A percentile compares a stretch with the other conserved stretches of the same genome.
phyloP scores from a whole-genome alignment of 257 asterid species.

The Linderniella brevidens region DNA sequence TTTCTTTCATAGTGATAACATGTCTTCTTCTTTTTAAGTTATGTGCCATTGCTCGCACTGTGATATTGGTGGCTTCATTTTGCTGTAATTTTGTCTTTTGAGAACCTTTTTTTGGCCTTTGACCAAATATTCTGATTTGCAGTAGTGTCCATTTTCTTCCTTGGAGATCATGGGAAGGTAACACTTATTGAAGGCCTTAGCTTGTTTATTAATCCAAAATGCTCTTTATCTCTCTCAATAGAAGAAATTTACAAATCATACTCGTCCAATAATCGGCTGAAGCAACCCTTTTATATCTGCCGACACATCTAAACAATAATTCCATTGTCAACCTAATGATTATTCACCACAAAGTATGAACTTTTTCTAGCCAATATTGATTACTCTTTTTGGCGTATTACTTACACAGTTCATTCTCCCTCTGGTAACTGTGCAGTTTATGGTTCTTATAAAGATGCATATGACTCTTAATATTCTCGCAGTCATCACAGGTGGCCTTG shows the following conservation, averaged over 20 bases:
- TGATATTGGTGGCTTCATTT: no score
- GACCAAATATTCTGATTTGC: slow-evolving; percentile 49
- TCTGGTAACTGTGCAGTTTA: no score
- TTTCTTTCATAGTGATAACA: slow-evolving; percentile 1
- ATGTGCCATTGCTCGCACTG: slow-evolving; percentile 14
- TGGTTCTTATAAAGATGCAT: background rate
- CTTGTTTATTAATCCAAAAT: no score
- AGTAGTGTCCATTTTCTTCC: slow-evolving; percentile 88
- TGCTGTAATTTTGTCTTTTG: slow-evolving; percentile 11
- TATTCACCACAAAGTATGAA: no score
- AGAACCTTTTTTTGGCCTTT: slow-evolving; percentile 7
- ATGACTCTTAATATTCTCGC: slow-evolving; percentile 13
- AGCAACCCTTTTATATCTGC: background rate
- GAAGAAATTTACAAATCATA: no score
- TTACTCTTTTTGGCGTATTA: background rate
- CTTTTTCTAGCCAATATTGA: background rate
- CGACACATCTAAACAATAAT: no score
- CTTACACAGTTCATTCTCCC: background rate
- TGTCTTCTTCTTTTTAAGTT: background rate
- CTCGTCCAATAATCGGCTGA: no score
- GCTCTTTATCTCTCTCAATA: no score
- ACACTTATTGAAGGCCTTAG: background rate
- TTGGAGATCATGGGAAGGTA: slow-evolving; percentile 98
- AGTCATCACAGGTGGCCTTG: slow-evolving; percentile 95
- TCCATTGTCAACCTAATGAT: no score